A percentile compares a stretch with the other conserved stretches of the same genome.
Evolutionary conservation across 495 filamentous ascomycete genomes (phyloP).

Genomic region (Penicillium soppii): DNA sequence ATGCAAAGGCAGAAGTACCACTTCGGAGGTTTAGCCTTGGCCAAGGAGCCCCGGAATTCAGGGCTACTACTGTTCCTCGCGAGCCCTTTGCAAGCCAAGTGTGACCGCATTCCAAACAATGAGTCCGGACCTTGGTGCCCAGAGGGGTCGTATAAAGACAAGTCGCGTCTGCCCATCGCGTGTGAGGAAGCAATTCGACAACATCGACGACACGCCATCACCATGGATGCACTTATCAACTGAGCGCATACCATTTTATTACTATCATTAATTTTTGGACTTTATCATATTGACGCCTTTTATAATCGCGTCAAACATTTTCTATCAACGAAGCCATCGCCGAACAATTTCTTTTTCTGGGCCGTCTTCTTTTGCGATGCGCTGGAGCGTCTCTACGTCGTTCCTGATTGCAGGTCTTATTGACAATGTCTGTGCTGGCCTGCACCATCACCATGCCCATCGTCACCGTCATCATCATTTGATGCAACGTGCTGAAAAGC

Average conservation of each 20-base stretch:
- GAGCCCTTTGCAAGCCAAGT: constrained; percentile 15
- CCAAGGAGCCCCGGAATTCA: constrained; percentile 26
- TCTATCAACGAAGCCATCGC: background rate
- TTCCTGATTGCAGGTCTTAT: constrained; percentile 19
- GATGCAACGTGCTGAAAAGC: constrained; percentile 5
- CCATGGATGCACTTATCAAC: constrained; percentile 1
- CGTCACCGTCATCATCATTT: constrained; percentile 12
- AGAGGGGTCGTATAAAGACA: constrained; percentile 15
- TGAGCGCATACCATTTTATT: background rate
- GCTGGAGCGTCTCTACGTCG: constrained; percentile 20
- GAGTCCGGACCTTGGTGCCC: constrained; percentile 12
- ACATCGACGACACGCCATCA: constrained; percentile 7
- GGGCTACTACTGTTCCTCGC: constrained; percentile 24
- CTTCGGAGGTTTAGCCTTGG: too few relatives aligned
- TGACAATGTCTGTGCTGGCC: constrained; percentile 23
- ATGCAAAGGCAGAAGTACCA: too few relatives aligned
- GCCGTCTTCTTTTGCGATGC: constrained; percentile 28
- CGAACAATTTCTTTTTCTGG: background rate
- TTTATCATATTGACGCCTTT: background rate
- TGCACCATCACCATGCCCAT: constrained; percentile 23
- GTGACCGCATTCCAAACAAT: constrained; percentile 22
- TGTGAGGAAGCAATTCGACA: background rate
- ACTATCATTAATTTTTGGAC: background rate
- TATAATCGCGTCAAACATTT: background rate
- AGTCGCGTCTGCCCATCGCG: constrained; percentile 10